A percentile compares a stretch with the other conserved stretches of the same genome.
Evolutionary conservation across 352 stramenopile genomes (phyloP).

Genomic region (Globisporangium viniferum): DNA sequence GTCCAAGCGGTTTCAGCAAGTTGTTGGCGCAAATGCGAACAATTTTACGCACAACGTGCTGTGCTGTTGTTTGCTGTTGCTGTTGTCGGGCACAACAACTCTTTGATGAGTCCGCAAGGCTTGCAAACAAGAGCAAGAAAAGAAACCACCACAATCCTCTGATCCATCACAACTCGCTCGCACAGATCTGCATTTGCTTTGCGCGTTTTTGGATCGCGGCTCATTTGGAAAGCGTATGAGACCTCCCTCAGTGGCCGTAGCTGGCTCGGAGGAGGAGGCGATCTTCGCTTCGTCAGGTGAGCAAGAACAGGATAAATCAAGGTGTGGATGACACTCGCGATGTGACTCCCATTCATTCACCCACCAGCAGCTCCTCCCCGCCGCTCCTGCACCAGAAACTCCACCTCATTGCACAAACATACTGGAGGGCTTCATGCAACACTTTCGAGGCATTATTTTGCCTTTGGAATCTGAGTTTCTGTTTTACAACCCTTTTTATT

Average conservation of each 20-base stretch:
- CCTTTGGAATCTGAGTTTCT: background rate
- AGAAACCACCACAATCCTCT: background rate
- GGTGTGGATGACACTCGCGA: background rate
- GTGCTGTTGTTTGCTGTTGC: too few relatives aligned
- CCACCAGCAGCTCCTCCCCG: background rate
- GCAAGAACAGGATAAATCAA: constrained; percentile 4
- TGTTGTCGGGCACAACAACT: too few relatives aligned
- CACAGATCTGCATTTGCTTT: background rate
- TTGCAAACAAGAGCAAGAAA: background rate
- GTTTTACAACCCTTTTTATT: background rate
- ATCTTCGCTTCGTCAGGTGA: constrained; percentile 8
- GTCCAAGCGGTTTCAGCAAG: too few relatives aligned
- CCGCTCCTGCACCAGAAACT: constrained; percentile 3
- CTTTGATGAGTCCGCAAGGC: too few relatives aligned
- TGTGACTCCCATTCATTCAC: background rate
- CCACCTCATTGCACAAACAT: constrained; percentile 11
- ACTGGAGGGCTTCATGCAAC: background rate
- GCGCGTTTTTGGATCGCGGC: background rate
- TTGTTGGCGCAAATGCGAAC: too few relatives aligned
- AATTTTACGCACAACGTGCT: too few relatives aligned
- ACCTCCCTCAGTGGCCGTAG: background rate
- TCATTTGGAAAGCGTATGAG: background rate
- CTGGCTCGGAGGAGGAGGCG: constrained; percentile 9
- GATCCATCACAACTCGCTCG: too few relatives aligned
- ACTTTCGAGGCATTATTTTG: background rate